Conservation (phyloP, 345 rosid species). For the Eucalyptus paniculata region DNA sequence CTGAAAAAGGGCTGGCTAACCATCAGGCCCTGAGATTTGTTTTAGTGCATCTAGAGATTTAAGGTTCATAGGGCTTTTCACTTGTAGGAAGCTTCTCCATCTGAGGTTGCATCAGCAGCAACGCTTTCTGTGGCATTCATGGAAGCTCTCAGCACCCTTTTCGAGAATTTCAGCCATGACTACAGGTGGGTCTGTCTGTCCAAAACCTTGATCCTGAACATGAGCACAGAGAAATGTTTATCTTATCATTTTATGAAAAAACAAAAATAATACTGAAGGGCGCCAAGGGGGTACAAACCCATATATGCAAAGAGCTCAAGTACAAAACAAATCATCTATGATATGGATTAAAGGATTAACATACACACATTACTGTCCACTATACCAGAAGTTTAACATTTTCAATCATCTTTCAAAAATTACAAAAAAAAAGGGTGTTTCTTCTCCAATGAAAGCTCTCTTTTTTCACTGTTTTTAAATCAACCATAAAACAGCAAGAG, state of each 20-base stretch:
- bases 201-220: background rate
- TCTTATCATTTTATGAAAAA: background rate
- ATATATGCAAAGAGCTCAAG: background rate
- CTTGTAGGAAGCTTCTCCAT: constrained; percentile 83
- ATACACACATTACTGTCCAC: background rate
- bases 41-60: background rate
- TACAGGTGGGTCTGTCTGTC: constrained; percentile 52
- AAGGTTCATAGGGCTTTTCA: background rate
- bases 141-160: constrained; percentile 84
- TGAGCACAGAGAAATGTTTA: background rate
- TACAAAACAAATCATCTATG: background rate
- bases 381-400: background rate
- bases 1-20: background rate
- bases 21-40: background rate
- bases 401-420: background rate
- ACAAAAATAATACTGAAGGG: background rate
- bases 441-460: background rate
- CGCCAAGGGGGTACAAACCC: background rate
- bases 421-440: background rate
- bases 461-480: background rate
- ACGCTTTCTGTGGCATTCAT: constrained; percentile 92
- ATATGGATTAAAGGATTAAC: background rate
- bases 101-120: constrained; percentile 94
- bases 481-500: background rate
- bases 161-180: constrained; percentile 71